Conservation (phyloP, 2,329 filamentous ascomycete species). For the Hymenoscyphus occultus region DNA sequence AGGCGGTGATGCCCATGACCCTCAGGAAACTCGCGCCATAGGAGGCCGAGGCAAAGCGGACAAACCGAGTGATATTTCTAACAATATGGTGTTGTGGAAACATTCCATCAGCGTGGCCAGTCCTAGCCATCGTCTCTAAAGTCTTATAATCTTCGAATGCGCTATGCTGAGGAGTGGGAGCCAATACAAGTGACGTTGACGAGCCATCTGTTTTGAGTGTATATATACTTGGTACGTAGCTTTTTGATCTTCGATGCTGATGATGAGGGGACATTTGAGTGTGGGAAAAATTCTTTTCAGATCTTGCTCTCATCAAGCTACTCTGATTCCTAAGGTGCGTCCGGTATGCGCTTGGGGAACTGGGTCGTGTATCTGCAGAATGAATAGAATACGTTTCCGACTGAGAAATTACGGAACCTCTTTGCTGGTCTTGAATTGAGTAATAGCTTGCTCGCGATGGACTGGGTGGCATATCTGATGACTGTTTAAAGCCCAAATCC, state of each 20-base stretch:
- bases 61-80: conserved; percentile 61
- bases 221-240: conserved; percentile 51
- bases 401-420: conserved; percentile 54
- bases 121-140: conserved; percentile 35
- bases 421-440: conserved; percentile 49
- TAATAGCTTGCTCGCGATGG: conserved; percentile 49
- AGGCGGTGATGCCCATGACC: conserved; percentile 59
- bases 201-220: conserved; percentile 52
- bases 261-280: conserved; percentile 31
- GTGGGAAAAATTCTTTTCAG: conserved; percentile 37
- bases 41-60: conserved; percentile 64
- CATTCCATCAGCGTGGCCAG: conserved; percentile 54
- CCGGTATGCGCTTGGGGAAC: conserved; percentile 43
- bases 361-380: conserved; percentile 44
- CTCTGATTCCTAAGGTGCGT: conserved; percentile 34
- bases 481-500: conserved; percentile 36
- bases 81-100: conserved; percentile 60
- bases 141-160: conserved; percentile 30
- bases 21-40: conserved; percentile 64
- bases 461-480: conserved; percentile 34
- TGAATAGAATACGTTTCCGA: conserved; percentile 55
- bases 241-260: conserved; percentile 34
- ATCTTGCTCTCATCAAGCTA: conserved; percentile 35
- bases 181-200: conserved; percentile 31
- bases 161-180: conserved; percentile 34